Evolutionary conservation across 1,284 basidiomycete species (phyloP).

Genomic region (Mycosarcoma maydis): DNA sequence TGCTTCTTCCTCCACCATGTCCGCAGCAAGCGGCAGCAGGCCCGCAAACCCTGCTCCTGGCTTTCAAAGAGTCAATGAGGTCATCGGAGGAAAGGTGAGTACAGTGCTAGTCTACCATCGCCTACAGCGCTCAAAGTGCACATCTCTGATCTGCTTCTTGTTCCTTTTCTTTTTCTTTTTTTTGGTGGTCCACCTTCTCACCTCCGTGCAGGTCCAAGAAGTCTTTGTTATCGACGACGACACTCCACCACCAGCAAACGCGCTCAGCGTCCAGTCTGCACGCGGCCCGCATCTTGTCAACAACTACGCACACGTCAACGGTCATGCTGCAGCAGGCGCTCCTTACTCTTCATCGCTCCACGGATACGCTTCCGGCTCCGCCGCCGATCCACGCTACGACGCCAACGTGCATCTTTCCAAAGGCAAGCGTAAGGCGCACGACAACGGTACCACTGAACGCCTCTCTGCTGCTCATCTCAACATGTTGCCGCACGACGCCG

Average conservation of each 20-base stretch:
- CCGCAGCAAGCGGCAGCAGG: slow-evolving; percentile 33
- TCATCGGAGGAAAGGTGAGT: slow-evolving; percentile 58
- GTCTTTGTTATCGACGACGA: slow-evolving; percentile 58
- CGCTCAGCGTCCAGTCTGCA: slow-evolving; percentile 47
- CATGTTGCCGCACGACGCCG: slow-evolving; percentile 46
- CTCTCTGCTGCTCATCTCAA: slow-evolving; percentile 21
- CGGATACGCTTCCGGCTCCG: slow-evolving; percentile 11
- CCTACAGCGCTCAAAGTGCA: not conserved
- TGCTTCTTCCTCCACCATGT: slow-evolving; percentile 21
- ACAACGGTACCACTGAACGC: slow-evolving; percentile 7
- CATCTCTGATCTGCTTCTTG: not conserved
- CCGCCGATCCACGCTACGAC: slow-evolving; percentile 28
- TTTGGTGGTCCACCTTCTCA: no score
- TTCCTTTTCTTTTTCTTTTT: not conserved
- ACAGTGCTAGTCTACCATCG: not conserved
- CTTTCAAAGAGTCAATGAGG: slow-evolving; percentile 53
- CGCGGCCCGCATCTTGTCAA: slow-evolving; percentile 39
- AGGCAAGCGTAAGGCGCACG: slow-evolving; percentile 49
- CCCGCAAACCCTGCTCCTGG: slow-evolving; percentile 23
- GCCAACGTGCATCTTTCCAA: slow-evolving; percentile 25
- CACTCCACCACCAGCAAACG: slow-evolving; percentile 42
- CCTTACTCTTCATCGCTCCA: slow-evolving; percentile 23
- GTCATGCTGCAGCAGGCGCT: slow-evolving; percentile 22
- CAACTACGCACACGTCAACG: slow-evolving; percentile 37
- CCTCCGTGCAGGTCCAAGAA: slow-evolving; percentile 51